Conservation (phyloP, 2,329 filamentous ascomycete genomes). For the Ascochyta viciae-villosae region DNA sequence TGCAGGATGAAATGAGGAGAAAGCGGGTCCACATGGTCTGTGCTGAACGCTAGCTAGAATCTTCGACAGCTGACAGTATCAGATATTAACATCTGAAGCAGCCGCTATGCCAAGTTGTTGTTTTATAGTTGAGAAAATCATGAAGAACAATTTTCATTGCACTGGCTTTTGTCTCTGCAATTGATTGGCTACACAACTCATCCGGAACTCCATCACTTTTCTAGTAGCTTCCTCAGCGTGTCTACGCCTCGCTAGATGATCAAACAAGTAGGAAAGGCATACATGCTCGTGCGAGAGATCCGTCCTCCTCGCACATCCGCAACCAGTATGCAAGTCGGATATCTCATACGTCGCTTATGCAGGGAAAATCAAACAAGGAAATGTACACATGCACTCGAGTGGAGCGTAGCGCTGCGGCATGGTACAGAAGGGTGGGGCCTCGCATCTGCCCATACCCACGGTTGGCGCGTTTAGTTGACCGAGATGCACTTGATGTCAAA, state of each 20-base stretch:
- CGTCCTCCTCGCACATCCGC: slow-evolving; percentile 51
- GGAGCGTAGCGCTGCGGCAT: slow-evolving; percentile 32
- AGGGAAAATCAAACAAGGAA: slow-evolving; percentile 30
- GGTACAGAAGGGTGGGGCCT: slow-evolving; percentile 35
- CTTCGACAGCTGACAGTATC: background rate
- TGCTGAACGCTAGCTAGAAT: slow-evolving; percentile 10
- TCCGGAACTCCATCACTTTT: slow-evolving; percentile 41
- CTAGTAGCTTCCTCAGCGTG: slow-evolving; percentile 48
- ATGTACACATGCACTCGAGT: slow-evolving; percentile 36
- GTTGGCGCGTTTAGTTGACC: slow-evolving; percentile 49
- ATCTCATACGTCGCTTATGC: slow-evolving; percentile 49
- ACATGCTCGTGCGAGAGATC: slow-evolving; percentile 45
- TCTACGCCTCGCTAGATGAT: slow-evolving; percentile 44
- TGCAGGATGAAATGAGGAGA: slow-evolving; percentile 26
- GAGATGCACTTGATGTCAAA: slow-evolving; percentile 74
- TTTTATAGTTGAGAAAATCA: too few species aligned
- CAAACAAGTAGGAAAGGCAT: slow-evolving; percentile 24
- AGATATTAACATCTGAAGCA: too few species aligned
- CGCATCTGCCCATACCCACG: slow-evolving; percentile 15
- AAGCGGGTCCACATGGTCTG: background rate
- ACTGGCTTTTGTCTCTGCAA: too few species aligned
- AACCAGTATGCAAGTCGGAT: slow-evolving; percentile 52
- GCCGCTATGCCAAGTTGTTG: too few species aligned
- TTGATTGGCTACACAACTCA: slow-evolving; percentile 11
- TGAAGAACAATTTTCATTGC: too few species aligned